These are phyloP conservation scores for Ogataea salicorniae DNA, from an alignment of 805 yeast species.

Conservation along the genomic window DNA sequence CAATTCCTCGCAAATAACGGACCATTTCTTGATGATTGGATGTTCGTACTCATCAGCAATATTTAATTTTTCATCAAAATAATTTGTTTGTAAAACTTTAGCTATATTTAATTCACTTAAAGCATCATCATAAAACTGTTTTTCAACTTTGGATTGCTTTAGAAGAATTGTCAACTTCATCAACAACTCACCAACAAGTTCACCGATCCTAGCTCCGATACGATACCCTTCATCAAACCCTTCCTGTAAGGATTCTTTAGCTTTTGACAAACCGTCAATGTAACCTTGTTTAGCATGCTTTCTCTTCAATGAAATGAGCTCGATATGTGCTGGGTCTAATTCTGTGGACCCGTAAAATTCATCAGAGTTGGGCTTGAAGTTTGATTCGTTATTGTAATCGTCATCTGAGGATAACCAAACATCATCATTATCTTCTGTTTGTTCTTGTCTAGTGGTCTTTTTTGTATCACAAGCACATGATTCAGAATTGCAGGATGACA, in stretches of 20 bases:
- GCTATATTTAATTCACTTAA: slow-evolving; percentile 51
- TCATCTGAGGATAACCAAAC: slow-evolving; percentile 32
- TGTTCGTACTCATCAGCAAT: slow-evolving; percentile 28
- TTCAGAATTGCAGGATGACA: background rate
- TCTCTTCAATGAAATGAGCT: slow-evolving; percentile 40
- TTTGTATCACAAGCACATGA: background rate
- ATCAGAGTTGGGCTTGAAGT: slow-evolving; percentile 20
- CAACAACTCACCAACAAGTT: slow-evolving; percentile 57
- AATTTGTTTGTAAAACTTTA: slow-evolving; percentile 48
- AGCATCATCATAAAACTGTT: slow-evolving; percentile 30
- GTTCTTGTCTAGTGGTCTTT: background rate
- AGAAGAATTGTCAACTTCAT: slow-evolving; percentile 35
- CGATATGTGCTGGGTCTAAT: slow-evolving; percentile 20
- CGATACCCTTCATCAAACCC: slow-evolving; percentile 85
- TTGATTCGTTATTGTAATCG: slow-evolving; percentile 21
- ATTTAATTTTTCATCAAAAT: slow-evolving; percentile 49
- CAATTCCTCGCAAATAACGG: slow-evolving; percentile 8
- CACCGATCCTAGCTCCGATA: slow-evolving; percentile 66
- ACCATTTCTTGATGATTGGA: slow-evolving; percentile 26
- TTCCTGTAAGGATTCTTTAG: slow-evolving; percentile 60
- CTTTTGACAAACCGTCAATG: slow-evolving; percentile 66
- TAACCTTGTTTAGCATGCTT: slow-evolving; percentile 78
- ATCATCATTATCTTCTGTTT: slow-evolving; percentile 20
- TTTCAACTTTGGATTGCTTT: slow-evolving; percentile 3
- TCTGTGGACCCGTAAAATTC: slow-evolving; percentile 35